phyloP scores from a whole-genome alignment of 257 asterid genomes.

The Penstemon davidsonii region DNA sequence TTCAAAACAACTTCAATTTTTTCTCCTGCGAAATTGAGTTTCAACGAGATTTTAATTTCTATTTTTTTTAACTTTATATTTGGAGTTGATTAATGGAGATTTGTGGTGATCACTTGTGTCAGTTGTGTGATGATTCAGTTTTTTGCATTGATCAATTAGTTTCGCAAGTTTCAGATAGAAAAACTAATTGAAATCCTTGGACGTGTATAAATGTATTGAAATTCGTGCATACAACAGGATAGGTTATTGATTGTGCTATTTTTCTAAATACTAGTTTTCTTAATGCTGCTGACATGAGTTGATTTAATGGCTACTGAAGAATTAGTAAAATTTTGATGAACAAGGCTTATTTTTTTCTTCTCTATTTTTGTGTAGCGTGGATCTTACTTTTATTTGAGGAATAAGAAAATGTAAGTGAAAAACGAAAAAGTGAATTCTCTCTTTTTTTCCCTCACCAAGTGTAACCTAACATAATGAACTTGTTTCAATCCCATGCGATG shows the following conservation, averaged over 20 bases:
- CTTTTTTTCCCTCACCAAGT: neutral
- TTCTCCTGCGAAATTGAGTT: neutral
- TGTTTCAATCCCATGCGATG: too few species aligned
- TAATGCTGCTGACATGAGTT: neutral
- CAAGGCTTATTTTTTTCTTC: neutral
- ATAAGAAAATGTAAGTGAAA: neutral
- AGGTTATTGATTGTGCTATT: conserved; percentile 10
- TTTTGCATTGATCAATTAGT: neutral
- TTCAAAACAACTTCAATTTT: neutral
- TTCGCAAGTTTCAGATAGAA: neutral
- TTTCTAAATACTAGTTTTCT: neutral
- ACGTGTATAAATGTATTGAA: neutral
- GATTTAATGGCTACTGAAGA: neutral
- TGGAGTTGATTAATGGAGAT: too few species aligned
- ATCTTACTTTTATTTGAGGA: neutral
- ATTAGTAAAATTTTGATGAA: neutral
- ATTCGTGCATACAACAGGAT: neutral
- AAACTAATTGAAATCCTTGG: neutral
- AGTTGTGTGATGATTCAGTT: neutral
- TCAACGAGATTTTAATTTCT: neutral
- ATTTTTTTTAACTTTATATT: too few species aligned
- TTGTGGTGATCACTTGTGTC: neutral
- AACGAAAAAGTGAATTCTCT: neutral
- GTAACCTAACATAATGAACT: neutral
- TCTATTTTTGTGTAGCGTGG: neutral